A percentile compares a stretch with the other conserved stretches of the same genome.
Evolutionary conservation across 2,329 filamentous ascomycete species (phyloP).

Genomic region (Phialocephala sp.): DNA sequence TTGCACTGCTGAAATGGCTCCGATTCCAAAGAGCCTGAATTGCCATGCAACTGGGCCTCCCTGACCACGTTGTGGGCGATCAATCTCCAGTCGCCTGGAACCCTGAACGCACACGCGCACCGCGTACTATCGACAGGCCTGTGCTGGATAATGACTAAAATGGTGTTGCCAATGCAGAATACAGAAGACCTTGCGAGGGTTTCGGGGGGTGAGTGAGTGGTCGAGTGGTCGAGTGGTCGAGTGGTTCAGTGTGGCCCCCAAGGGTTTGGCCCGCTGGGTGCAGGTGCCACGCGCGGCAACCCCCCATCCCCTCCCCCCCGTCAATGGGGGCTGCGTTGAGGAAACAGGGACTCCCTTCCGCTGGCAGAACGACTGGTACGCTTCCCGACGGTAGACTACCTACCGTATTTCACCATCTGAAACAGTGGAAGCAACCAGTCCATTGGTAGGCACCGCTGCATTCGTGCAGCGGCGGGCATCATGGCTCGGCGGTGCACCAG

Average conservation of each 20-base stretch:
- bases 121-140: neutral
- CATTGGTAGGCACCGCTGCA: neutral
- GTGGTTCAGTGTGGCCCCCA: no score
- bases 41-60: neutral
- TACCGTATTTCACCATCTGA: conserved; percentile 9
- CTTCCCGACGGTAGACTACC: no score
- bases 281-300: neutral
- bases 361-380: neutral
- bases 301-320: no score
- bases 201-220: neutral
- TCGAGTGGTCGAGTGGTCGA: no score
- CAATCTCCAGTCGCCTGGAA: conserved; percentile 8
- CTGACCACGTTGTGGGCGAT: conserved; percentile 1
- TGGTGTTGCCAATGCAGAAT: conserved; percentile 1
- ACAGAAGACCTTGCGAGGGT: neutral
- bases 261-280: no score
- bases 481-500: no score
- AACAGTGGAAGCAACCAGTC: conserved; percentile 2
- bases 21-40: conserved; percentile 1
- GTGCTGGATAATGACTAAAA: neutral
- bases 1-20: neutral
- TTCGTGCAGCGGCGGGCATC: neutral
- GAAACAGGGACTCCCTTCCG: neutral
- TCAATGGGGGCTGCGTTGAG: neutral
- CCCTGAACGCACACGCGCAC: neutral